Base-by-base conservation (phyloP, 2,329 filamentous ascomycete species). In the Fusarium sp. region DNA sequence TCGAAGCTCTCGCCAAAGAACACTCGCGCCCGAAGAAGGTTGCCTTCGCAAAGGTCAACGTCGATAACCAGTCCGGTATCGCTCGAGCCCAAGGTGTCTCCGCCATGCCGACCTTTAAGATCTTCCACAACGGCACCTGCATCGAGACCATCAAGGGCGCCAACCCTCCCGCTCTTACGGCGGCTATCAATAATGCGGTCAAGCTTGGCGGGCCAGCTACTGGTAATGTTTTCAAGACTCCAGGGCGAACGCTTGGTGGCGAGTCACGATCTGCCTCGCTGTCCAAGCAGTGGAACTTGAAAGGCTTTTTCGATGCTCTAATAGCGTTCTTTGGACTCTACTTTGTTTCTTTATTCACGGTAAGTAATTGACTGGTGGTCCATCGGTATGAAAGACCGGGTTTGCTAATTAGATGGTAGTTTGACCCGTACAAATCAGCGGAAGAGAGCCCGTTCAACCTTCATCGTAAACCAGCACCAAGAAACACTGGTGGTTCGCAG, bases 51-150 rank as follows among this genome's bases (percentile, higher is more conserved):
- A 98, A 97, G 85, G 90, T 98, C 85, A 92, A 98, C 86, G 94
- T 95, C 79, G 95, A 98, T 80, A 87, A 88, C 76, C 94, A 97
- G 82, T 88, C 91, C 75, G 90, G 92, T 65, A 91, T 98, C 73
- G 90, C 95, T 18, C 88, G 91, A 79, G 87, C 91, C 75, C 94
- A 97, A 85, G 89, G 90, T 77, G 92, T 98, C 80, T 90, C 91
- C 78, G 94, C 94, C 73, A 95, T 97, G 91, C 96, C 96, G 10
- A 98, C 96, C 59, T 98, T 99, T 84, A 89, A 98, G 81, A 91
- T 98, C 83, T 95, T 94, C 87, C 92, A 94, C 84, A 90, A 90
- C 80, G 92, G 92, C 77, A 86, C 88, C 73, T 90, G 92, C 78
- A 88, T 93, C 79, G 89, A 94, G 74, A 95, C 93, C 37, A 91